Base-by-base conservation (phyloP, 2,329 filamentous ascomycete species). In the Atkinsonella hypoxylon region DNA sequence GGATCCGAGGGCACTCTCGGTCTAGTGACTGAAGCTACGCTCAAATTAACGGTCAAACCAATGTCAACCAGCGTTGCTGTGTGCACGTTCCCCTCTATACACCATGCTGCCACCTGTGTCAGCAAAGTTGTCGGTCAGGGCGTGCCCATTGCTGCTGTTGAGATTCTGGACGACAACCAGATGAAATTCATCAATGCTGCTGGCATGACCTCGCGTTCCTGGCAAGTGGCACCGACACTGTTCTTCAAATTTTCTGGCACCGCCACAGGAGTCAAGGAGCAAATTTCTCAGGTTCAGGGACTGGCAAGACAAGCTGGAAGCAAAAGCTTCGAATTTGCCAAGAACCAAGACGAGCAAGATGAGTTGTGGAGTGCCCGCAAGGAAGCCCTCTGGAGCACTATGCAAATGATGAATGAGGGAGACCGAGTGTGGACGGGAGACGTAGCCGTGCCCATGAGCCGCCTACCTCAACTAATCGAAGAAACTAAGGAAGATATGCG, bases 1-100 rank as follows among this genome's bases (percentile, higher is more conserved):
- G 90, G 90, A 44, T 89, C 85, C 58, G 90, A 96, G 71, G 90
- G 90, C 45, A 96, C 90, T 1, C 79, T 96, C 1, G 90, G 90
- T 9, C 78, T 96, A 12, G 87, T 95, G 39, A 95, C 90, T 0
- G 90, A 96, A 71, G 90, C 89, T 4, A 90, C 85, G 2, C 74
- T 96, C 58, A 95, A 94, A 70, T 74, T 96, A 41, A 89, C 87
- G 0, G 84, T 89, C 22, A 84, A 83, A 63, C 89, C 90, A 1
- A 81, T 85, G 57, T 84, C 82, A 54, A 86, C 85, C 46, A 88
- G 79, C 54, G 90, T 95, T 3, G 90, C 89, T 4, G 85, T 95
- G 15, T 80, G 78, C 45, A 69, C 70, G 50, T 78, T 78, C 62
- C 67, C 68, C 9, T 62, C 69, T 30, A 70, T 95, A 55, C 81